These are phyloP conservation scores for Solanum chacoense DNA, from an alignment of 305 asterid species.

Conservation along the genomic window DNA sequence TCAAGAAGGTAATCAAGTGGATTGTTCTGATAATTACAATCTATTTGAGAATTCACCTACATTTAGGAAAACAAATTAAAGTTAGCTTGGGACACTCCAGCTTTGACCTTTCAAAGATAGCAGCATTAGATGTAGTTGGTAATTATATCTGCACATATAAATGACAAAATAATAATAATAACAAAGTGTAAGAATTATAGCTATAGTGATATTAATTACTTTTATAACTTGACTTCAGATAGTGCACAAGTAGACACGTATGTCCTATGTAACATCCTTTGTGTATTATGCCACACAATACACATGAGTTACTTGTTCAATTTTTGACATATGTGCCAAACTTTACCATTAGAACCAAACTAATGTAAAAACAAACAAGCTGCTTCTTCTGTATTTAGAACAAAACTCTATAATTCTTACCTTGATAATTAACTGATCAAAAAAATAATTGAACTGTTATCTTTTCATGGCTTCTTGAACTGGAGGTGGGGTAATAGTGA, in stretches of 20 bases:
- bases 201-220: not conserved
- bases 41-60: not conserved
- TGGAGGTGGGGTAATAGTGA: slow-evolving; percentile 23
- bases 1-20: not conserved
- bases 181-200: not conserved
- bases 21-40: not conserved
- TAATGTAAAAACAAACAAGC: not conserved
- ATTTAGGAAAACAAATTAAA: not conserved
- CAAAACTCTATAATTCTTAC: not conserved
- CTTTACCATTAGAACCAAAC: not conserved
- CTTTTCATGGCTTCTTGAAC: slow-evolving; percentile 22
- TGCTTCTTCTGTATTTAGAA: not conserved
- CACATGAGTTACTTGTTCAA: not conserved
- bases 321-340: not conserved
- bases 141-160: not conserved
- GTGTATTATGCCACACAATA: not conserved
- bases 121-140: not conserved
- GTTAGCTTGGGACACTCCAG: not conserved
- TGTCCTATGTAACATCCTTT: no score
- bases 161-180: not conserved
- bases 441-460: not conserved
- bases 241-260: not conserved
- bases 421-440: not conserved
- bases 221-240: not conserved
- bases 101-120: not conserved